These are phyloP conservation scores for Blastobotrys illinoisensis DNA, from an alignment of 1,139 yeast genomes.

Conservation along the genomic window DNA sequence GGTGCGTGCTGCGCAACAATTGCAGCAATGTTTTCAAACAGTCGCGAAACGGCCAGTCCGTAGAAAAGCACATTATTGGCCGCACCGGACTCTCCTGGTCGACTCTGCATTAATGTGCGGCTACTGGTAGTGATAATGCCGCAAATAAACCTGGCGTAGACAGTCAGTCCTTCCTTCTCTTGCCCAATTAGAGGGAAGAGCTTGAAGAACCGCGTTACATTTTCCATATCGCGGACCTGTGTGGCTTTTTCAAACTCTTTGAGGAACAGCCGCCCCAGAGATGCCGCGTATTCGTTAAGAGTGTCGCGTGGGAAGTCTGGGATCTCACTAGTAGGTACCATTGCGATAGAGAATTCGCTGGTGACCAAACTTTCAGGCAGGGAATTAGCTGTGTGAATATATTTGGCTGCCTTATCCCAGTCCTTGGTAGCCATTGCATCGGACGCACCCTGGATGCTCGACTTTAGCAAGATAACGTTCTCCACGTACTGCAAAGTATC, in stretches of 20 bases:
- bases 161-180: conserved; percentile 63
- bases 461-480: conserved; percentile 57
- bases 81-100: conserved; percentile 28
- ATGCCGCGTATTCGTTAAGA: conserved; percentile 51
- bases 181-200: conserved; percentile 82
- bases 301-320: conserved; percentile 71
- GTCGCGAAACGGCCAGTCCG: conserved; percentile 63
- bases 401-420: conserved; percentile 67
- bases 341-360: conserved; percentile 73
- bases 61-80: conserved; percentile 39
- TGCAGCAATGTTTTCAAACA: conserved; percentile 79
- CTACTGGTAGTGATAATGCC: conserved; percentile 77
- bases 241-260: conserved; percentile 70
- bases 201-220: conserved; percentile 72
- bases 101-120: conserved; percentile 47
- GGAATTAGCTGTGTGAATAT: conserved; percentile 49
- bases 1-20: conserved; percentile 84
- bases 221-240: conserved; percentile 53
- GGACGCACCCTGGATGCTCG: conserved; percentile 60
- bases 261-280: conserved; percentile 53
- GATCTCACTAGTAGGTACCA: conserved; percentile 87
- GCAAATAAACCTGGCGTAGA: conserved; percentile 82
- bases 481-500: conserved; percentile 61
- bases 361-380: conserved; percentile 49
- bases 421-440: conserved; percentile 62